Evolutionary conservation across 169 alveolate species (phyloP).

Genomic region (Cryptosporidium meleagridis): DNA sequence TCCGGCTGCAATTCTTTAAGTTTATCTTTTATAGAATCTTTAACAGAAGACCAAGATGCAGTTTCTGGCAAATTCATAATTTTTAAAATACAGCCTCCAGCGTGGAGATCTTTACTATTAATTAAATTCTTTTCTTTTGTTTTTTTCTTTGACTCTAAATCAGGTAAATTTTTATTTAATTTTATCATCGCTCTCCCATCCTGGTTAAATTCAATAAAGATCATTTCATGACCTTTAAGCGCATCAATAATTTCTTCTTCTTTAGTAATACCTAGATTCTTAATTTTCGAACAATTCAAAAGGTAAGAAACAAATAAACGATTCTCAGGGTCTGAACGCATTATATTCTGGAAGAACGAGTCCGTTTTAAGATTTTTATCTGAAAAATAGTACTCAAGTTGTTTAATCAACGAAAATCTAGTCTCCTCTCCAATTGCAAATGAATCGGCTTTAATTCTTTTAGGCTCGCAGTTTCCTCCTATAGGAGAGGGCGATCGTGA

Average conservation of each 20-base stretch:
- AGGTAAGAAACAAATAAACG: slow-evolving; percentile 30
- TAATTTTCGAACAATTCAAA: slow-evolving; percentile 52
- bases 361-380: slow-evolving; percentile 76
- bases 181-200: slow-evolving; percentile 51
- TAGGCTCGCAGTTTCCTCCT: slow-evolving; percentile 8
- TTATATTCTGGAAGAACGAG: slow-evolving; percentile 72
- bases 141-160: slow-evolving; percentile 33
- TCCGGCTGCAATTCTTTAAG: slow-evolving; percentile 2
- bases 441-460: slow-evolving; percentile 12
- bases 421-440: neutral
- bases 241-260: slow-evolving; percentile 58
- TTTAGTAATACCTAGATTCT: slow-evolving; percentile 47
- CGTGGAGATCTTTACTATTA: slow-evolving; percentile 23
- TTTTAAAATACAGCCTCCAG: slow-evolving; percentile 64
- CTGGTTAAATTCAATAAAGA: slow-evolving; percentile 21
- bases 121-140: slow-evolving; percentile 4
- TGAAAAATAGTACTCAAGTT: slow-evolving; percentile 77
- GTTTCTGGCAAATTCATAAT: slow-evolving; percentile 27
- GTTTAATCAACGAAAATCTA: slow-evolving; percentile 11
- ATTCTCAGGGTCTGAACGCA: slow-evolving; percentile 69
- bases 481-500: slow-evolving; percentile 67
- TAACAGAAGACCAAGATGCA: slow-evolving; percentile 54
- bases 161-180: slow-evolving; percentile 32
- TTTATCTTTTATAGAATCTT: slow-evolving; percentile 40
- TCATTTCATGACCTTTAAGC: slow-evolving; percentile 36